Evolutionary conservation across 208 protist genomes (phyloP), one percentile per base, ranked within the genome.

Genomic region (Hexamita inflata): DNA sequence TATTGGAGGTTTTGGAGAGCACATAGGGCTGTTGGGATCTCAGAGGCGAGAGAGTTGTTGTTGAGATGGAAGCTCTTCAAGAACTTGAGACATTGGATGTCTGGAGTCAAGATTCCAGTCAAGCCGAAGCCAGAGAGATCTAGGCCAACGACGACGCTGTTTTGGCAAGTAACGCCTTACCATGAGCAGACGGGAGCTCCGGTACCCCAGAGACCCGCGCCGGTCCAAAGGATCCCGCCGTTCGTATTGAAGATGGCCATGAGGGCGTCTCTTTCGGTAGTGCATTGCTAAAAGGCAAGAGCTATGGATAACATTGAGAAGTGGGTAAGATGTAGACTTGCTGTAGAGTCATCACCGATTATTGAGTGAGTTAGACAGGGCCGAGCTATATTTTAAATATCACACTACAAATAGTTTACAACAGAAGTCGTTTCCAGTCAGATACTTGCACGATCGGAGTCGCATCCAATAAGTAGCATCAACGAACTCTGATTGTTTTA

Each of bases 51-150:
- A 4, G 4, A 9, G 7, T 58, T 11, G 32, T 75, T 64, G 32
- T 64, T 75, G 7, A 75, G 11, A 38, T 61, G 34, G 15, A 75
- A 41, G 41, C 40, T 39, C 68, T 59, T 75, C 45, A 75, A 29
- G 45, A 61, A 7, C 7, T 11, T 11, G 45, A 75, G 34, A 4
- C 39, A 75, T 11, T 34, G 40, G 19, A 75, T 59, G 19, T 29
- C 68, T 7, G 4, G 40, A 29, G 68, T 4, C 40, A 75, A 41
- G 39, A 11, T 4, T 4, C 68, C 68, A 9, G 40, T 75, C 11
- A 75, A 41, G 15, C 53, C 53, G 32, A 75, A 29, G 68, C 29
- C 39, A 29, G 15, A 29, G 41, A 75, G 68, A 41, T 75, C 53
- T 4, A 75, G 35, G 15, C 34, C 39, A 4, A 60, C 29, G 19